Conservation (phyloP, 352 stramenopile species). For the Globisporangium solare region DNA sequence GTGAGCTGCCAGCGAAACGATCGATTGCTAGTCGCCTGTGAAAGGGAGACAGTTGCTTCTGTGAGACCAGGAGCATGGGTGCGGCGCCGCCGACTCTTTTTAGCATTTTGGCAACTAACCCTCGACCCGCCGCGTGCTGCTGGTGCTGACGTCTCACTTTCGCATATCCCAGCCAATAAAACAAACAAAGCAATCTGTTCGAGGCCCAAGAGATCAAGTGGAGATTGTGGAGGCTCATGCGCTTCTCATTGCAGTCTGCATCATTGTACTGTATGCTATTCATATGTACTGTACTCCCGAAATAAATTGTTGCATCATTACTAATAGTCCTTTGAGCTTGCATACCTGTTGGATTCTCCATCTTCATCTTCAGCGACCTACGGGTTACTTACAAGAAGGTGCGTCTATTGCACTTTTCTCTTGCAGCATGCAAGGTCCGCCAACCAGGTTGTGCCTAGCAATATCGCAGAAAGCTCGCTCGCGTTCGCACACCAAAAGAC, state of each 20-base stretch:
- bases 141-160: neutral
- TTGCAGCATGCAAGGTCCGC: neutral
- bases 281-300: neutral
- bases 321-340: neutral
- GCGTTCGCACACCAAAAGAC: neutral
- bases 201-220: too few relatives aligned
- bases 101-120: neutral
- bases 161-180: too few relatives aligned
- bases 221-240: too few relatives aligned
- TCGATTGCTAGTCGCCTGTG: too few relatives aligned
- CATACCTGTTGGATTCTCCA: neutral
- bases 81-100: conserved; percentile 1
- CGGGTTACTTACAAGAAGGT: neutral
- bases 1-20: too few relatives aligned
- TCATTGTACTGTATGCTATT: too few relatives aligned
- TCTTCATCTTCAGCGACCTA: neutral
- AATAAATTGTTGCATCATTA: neutral
- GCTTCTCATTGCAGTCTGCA: too few relatives aligned
- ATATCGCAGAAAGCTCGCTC: too few relatives aligned
- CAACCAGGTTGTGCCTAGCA: too few relatives aligned
- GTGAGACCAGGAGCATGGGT: conserved; percentile 14
- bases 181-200: too few relatives aligned
- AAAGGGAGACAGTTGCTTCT: conserved; percentile 1
- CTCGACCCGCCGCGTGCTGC: neutral
- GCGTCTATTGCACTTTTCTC: neutral